Evolutionary conservation across 495 filamentous ascomycete species (phyloP).

Genomic region (Podospora fimiseda): DNA sequence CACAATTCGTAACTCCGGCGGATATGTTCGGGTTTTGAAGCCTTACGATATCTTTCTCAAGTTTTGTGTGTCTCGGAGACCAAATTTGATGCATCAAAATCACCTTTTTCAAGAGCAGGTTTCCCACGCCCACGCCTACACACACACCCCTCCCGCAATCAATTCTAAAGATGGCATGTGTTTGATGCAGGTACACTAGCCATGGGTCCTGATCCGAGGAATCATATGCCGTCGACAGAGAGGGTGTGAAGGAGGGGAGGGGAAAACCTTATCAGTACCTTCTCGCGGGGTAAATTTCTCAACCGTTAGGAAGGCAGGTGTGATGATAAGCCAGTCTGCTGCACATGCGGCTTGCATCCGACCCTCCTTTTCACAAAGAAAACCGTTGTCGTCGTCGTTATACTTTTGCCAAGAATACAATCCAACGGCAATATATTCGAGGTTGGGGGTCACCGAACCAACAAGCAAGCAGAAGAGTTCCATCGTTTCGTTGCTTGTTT

Average conservation of each 20-base stretch:
- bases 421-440: background rate
- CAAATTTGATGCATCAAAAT: background rate
- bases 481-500: background rate
- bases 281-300: too few relatives aligned
- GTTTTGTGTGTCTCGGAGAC: too few relatives aligned
- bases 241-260: background rate
- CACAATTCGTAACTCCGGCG: too few relatives aligned
- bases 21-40: too few relatives aligned
- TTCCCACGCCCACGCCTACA: background rate
- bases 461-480: background rate
- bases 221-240: background rate
- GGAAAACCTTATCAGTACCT: background rate
- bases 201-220: conserved; percentile 4
- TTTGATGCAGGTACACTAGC: conserved; percentile 5
- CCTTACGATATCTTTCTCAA: too few relatives aligned
- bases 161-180: background rate
- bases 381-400: background rate
- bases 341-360: background rate
- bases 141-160: background rate
- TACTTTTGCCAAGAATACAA: background rate
- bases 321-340: background rate
- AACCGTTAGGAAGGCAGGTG: background rate
- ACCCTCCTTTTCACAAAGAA: background rate
- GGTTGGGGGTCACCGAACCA: background rate
- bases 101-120: background rate